A percentile compares a stretch with the other conserved stretches of the same genome.
Evolutionary conservation across 768 basidiomycete genomes (phyloP).

Genomic region (Tricholoma matsutake): DNA sequence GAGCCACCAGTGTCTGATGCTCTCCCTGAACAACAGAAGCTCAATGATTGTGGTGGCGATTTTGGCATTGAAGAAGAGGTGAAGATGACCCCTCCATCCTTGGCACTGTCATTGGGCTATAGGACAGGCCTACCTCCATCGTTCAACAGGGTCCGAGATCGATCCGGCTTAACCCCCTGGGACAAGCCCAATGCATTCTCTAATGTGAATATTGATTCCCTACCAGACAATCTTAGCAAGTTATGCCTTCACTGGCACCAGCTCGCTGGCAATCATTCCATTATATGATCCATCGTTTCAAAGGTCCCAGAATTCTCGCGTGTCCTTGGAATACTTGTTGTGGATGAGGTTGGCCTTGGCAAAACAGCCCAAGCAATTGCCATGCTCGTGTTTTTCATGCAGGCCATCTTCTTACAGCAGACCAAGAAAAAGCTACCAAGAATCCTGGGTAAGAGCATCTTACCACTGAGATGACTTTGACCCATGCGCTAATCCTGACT

Average conservation of each 20-base stretch:
- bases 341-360: slow-evolving; percentile 30
- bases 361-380: slow-evolving; percentile 25
- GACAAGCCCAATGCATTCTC: slow-evolving; percentile 1
- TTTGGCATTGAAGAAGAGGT: slow-evolving; percentile 8
- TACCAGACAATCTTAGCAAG: too few relatives aligned
- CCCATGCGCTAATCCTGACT: too few relatives aligned
- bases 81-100: slow-evolving; percentile 3
- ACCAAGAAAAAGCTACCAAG: too few relatives aligned
- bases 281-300: slow-evolving; percentile 14
- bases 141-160: slow-evolving; percentile 20
- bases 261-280: slow-evolving; percentile 19
- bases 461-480: too few relatives aligned
- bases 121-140: slow-evolving; percentile 10
- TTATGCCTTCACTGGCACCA: slow-evolving; percentile 25
- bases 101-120: slow-evolving; percentile 19
- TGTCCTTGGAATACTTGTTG: slow-evolving; percentile 17
- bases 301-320: neutral
- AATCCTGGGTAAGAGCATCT: too few relatives aligned
- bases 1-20: neutral
- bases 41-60: slow-evolving; percentile 6
- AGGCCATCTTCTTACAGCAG: slow-evolving; percentile 6
- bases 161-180: slow-evolving; percentile 19
- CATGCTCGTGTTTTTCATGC: slow-evolving; percentile 18
- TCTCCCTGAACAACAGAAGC: slow-evolving; percentile 15
- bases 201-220: neutral